Percentiles rank a stretch among this genome's conserved stretches.
Evolutionary conservation across 1,139 yeast species (phyloP).

Genomic region (Lodderomyces pseudojiufengensis): DNA sequence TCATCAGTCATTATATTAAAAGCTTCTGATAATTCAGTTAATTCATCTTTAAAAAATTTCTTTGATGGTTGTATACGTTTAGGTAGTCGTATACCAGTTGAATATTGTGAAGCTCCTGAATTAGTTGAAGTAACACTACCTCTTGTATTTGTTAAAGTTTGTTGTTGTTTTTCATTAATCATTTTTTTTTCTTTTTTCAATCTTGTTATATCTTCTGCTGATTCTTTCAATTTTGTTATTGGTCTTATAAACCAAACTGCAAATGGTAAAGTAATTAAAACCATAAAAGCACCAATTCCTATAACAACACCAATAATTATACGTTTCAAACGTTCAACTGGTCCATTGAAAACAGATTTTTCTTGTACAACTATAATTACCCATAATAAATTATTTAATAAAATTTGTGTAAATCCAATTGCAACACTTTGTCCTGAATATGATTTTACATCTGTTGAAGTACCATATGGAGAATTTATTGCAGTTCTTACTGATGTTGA

Average conservation of each 20-base stretch:
- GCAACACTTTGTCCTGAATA: slow-evolving; percentile 50
- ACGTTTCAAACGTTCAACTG: slow-evolving; percentile 58
- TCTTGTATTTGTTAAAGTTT: not conserved
- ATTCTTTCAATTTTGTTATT: slow-evolving; percentile 72
- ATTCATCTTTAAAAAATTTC: slow-evolving; percentile 73
- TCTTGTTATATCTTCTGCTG: slow-evolving; percentile 63
- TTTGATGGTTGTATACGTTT: slow-evolving; percentile 53
- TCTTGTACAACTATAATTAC: slow-evolving; percentile 70
- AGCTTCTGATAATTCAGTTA: slow-evolving; percentile 82
- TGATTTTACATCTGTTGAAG: slow-evolving; percentile 42
- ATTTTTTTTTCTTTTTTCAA: slow-evolving; percentile 24
- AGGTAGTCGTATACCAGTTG: slow-evolving; percentile 43
- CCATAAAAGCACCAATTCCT: slow-evolving; percentile 74
- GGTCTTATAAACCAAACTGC: slow-evolving; percentile 88
- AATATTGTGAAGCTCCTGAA: slow-evolving; percentile 29
- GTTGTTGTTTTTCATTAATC: slow-evolving; percentile 6
- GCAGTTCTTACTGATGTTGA: slow-evolving; percentile 42
- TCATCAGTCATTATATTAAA: slow-evolving; percentile 91
- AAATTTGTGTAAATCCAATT: slow-evolving; percentile 64
- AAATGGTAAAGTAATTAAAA: slow-evolving; percentile 71
- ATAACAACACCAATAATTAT: slow-evolving; percentile 76
- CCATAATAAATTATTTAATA: slow-evolving; percentile 59
- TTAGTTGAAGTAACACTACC: slow-evolving; percentile 30
- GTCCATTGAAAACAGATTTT: slow-evolving; percentile 55
- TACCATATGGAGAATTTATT: slow-evolving; percentile 40